Evolutionary conservation across 805 yeast genomes (phyloP), one percentile per base, ranked within the genome.

Genomic region (Scheffersomyces coipomensis): DNA sequence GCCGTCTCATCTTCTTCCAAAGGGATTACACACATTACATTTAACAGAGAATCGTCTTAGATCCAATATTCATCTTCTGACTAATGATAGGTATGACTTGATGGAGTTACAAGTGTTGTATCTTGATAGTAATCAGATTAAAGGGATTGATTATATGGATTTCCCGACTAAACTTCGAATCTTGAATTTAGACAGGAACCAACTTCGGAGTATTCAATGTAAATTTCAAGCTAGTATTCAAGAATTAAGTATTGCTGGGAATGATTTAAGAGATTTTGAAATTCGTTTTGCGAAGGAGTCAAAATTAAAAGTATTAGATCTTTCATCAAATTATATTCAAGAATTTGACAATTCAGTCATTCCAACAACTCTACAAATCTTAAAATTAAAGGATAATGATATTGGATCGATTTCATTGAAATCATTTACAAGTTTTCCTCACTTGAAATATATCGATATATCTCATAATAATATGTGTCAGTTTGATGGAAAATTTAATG

Each of bases 221-320:
- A 18, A 42, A 6, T 43, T 49, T 23, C 51, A 48, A 2, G 30
- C 35, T 4, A 19, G 41, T 1, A 24, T 55, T 7, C 34, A 16
- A 15, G 55, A 55, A 26, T 38, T 55, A 19, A 48, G 52, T 37
- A 35, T 49, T 15, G 42, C 31, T 24, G 58, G 58, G 1, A 51
- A 58, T 34, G 44, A 42, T 10, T 31, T 53, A 3, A 19, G 9
- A 2, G 19, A 27, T 5, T 36, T 55, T 19, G 26, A 37, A 15
- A 46, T 51, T 10, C 15, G 27, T 3, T 48, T 47, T 39, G 50
- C 29, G 19, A 24, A 9, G 5, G 42, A 33, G 11, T 40, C 49
- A 8, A 17, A 29, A 15, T 44, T 43, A 21, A 38, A 29, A 13
- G 35, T 23, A 3, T 33, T 55, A 22, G 42, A 41, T 27, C 38